phyloP scores from a whole-genome alignment of 176 grass and related monocot species.

The Elaeis guineensis region DNA sequence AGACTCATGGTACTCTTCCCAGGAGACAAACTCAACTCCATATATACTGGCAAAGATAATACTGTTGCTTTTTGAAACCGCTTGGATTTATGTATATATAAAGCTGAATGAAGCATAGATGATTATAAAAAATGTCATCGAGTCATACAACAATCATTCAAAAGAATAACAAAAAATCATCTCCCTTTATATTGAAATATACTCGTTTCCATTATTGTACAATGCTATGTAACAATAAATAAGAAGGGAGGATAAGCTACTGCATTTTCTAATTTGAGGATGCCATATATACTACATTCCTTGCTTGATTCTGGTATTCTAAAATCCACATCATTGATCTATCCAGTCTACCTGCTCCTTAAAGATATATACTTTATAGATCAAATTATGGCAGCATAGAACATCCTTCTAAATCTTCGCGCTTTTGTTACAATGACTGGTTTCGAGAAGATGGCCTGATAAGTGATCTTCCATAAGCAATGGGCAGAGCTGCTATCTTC shows the following conservation, averaged over 20 bases:
- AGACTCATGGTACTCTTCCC: neutral
- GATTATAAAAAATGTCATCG: too few species aligned
- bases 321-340: slow-evolving; percentile 1
- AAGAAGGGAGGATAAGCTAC: slow-evolving; percentile 1
- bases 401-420: neutral
- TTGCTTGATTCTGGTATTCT: too few species aligned
- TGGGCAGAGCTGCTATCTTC: slow-evolving; percentile 72
- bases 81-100: too few species aligned
- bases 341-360: neutral
- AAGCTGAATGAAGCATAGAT: too few species aligned
- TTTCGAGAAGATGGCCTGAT: slow-evolving; percentile 35
- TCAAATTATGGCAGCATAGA: neutral
- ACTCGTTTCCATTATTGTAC: slow-evolving; percentile 18
- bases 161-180: too few species aligned
- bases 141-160: too few species aligned
- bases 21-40: too few species aligned
- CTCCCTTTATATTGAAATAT: too few species aligned
- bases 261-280: neutral
- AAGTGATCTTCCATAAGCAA: slow-evolving; percentile 66
- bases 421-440: neutral
- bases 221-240: slow-evolving; percentile 9
- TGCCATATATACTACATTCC: too few species aligned
- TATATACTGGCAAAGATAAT: too few species aligned
- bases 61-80: too few species aligned
- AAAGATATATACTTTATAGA: neutral